Conservation (phyloP, 2,329 filamentous ascomycete species). For the Botrytis byssoidea region DNA sequence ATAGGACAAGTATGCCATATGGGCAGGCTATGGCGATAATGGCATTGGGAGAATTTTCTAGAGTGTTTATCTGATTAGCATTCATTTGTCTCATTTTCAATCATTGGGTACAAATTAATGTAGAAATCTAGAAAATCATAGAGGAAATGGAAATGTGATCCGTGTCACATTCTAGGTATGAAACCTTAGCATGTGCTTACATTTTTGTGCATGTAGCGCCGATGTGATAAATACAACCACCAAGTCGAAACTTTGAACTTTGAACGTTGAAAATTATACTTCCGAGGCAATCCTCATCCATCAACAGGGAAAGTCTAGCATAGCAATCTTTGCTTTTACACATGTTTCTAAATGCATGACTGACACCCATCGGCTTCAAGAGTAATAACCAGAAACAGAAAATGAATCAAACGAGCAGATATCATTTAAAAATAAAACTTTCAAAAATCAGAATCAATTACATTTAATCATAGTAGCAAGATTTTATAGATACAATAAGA, state of each 20-base stretch:
- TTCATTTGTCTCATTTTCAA: neutral
- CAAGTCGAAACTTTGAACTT: neutral
- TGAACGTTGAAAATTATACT: neutral
- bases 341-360: neutral
- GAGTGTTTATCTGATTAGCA: constrained; percentile 35
- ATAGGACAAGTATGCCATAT: constrained; percentile 78
- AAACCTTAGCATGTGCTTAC: neutral
- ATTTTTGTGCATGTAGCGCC: neutral
- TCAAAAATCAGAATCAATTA: neutral
- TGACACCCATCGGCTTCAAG: neutral
- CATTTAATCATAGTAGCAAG: neutral
- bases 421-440: neutral
- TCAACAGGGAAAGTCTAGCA: neutral
- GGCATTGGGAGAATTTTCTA: constrained; percentile 71
- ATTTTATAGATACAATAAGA: neutral
- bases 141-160: neutral
- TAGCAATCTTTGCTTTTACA: neutral
- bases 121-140: neutral
- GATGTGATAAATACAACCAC: neutral
- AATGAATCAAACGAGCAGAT: neutral
- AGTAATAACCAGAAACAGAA: too few relatives aligned
- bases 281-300: neutral
- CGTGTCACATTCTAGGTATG: neutral
- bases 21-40: constrained; percentile 85
- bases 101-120: neutral